These are phyloP conservation scores for Phyllosticta capitalensis DNA, from an alignment of 2,329 filamentous ascomycete genomes.

Conservation along the genomic window DNA sequence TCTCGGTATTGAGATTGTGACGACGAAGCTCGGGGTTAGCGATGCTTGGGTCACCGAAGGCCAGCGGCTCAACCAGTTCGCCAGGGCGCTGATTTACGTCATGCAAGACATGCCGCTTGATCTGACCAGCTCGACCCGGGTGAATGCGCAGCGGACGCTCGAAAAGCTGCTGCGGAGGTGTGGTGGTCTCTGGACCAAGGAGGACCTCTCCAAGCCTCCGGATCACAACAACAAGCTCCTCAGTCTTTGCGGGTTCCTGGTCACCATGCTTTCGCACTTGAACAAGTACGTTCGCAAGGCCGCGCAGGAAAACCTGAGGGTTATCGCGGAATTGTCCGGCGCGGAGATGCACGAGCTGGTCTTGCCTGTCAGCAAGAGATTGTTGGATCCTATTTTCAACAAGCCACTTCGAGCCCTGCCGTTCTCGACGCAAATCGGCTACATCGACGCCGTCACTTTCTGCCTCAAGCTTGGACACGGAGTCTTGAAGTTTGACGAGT, in stretches of 20 bases:
- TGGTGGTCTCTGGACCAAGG: slow-evolving; percentile 69
- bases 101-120: slow-evolving; percentile 98
- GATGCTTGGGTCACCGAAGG: slow-evolving; percentile 66
- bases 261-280: slow-evolving; percentile 86
- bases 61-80: slow-evolving; percentile 70
- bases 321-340: slow-evolving; percentile 68
- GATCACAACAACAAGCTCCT: slow-evolving; percentile 51
- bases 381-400: slow-evolving; percentile 86
- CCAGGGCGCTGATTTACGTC: slow-evolving; percentile 87
- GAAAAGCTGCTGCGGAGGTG: slow-evolving; percentile 70
- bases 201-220: slow-evolving; percentile 57
- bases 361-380: slow-evolving; percentile 77
- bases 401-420: slow-evolving; percentile 89
- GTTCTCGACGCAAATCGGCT: slow-evolving; percentile 92
- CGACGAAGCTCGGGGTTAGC: slow-evolving; percentile 75
- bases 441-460: slow-evolving; percentile 95
- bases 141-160: slow-evolving; percentile 73
- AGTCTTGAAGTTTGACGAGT: slow-evolving; percentile 85
- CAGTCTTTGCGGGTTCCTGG: slow-evolving; percentile 73
- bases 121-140: slow-evolving; percentile 78
- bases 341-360: slow-evolving; percentile 82
- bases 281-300: slow-evolving; percentile 89
- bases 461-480: slow-evolving; percentile 82
- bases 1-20: slow-evolving; percentile 77
- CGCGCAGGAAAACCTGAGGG: slow-evolving; percentile 68